A percentile compares a stretch with the other conserved stretches of the same genome.
Evolutionary conservation across 495 filamentous ascomycete species (phyloP).

Genomic region (Aspergillus sclerotiicarbonarius): DNA sequence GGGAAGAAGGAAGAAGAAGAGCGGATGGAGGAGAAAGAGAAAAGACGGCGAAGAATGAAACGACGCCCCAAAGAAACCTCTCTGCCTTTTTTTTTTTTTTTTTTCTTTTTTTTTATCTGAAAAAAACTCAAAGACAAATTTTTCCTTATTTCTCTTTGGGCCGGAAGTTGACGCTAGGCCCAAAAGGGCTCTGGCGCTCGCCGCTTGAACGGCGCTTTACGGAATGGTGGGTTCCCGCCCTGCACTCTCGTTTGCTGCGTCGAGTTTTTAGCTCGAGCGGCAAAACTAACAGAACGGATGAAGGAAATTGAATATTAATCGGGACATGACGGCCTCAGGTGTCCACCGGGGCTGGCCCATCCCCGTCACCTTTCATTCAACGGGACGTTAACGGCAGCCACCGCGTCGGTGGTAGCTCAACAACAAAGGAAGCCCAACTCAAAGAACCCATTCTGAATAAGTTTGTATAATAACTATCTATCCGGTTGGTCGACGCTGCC

Average conservation of each 20-base stretch:
- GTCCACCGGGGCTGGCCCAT: background rate
- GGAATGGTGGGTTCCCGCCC: background rate
- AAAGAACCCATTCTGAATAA: no score
- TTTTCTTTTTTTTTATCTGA: conserved; percentile 23
- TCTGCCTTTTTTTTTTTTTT: conserved; percentile 10
- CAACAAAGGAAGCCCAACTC: no score
- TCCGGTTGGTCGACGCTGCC: no score
- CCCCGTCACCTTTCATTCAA: background rate
- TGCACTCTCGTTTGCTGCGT: background rate
- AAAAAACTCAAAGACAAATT: conserved; percentile 39
- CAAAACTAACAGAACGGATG: background rate
- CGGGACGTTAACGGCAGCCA: no score
- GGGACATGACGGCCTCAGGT: background rate
- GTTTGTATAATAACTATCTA: no score
- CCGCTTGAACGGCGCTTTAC: conserved; percentile 27
- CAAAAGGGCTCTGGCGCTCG: conserved; percentile 11
- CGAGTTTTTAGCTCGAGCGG: conserved; percentile 4
- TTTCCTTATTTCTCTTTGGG: conserved; percentile 11
- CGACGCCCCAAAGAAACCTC: conserved; percentile 5
- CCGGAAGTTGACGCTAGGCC: conserved; percentile 21
- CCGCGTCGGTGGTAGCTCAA: no score
- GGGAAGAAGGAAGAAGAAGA: conserved; percentile 28
- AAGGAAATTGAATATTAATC: no score
- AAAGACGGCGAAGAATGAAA: conserved; percentile 11
- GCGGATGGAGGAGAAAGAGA: conserved; percentile 18